A percentile compares a stretch with the other conserved stretches of the same genome.
These are phyloP conservation scores for Stephanodiscus minutulus DNA, from an alignment of 108 stramenopile species.

Conservation along the genomic window DNA sequence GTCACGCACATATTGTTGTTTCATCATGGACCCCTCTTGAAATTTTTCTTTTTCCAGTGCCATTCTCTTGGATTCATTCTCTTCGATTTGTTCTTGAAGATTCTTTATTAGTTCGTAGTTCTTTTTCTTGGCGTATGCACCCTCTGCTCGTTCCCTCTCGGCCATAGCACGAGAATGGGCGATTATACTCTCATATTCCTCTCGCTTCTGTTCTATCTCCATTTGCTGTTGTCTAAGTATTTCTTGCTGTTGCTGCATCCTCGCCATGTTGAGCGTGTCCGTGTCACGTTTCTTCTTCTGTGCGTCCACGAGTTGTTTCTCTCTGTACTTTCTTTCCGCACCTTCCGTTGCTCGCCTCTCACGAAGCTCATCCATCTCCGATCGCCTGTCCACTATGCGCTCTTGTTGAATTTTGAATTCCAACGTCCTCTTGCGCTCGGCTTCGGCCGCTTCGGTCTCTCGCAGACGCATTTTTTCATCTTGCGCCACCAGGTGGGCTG, in stretches of 20 bases:
- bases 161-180: conserved; percentile 53
- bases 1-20: conserved; percentile 45
- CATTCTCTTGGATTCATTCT: conserved; percentile 50
- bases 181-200: conserved; percentile 50
- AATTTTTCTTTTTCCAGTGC: conserved; percentile 48
- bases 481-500: conserved; percentile 70
- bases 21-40: conserved; percentile 51
- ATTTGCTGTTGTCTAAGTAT: conserved; percentile 34
- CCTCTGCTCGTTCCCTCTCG: conserved; percentile 54
- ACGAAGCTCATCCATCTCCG: conserved; percentile 83
- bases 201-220: conserved; percentile 50
- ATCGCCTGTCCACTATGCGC: conserved; percentile 69
- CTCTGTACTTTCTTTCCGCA: conserved; percentile 56
- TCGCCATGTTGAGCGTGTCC: conserved; percentile 35
- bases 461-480: conserved; percentile 70
- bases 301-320: conserved; percentile 56
- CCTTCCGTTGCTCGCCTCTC: conserved; percentile 77
- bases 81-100: conserved; percentile 67
- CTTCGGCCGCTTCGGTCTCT: conserved; percentile 70
- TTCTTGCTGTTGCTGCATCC: conserved; percentile 60
- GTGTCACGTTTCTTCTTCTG: conserved; percentile 55
- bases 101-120: conserved; percentile 41
- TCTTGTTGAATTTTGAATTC: conserved; percentile 72
- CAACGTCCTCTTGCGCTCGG: conserved; percentile 61
- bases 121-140: conserved; percentile 30